These are phyloP conservation scores for Salix exigua DNA, from an alignment of 345 rosid genomes.

Conservation along the genomic window DNA sequence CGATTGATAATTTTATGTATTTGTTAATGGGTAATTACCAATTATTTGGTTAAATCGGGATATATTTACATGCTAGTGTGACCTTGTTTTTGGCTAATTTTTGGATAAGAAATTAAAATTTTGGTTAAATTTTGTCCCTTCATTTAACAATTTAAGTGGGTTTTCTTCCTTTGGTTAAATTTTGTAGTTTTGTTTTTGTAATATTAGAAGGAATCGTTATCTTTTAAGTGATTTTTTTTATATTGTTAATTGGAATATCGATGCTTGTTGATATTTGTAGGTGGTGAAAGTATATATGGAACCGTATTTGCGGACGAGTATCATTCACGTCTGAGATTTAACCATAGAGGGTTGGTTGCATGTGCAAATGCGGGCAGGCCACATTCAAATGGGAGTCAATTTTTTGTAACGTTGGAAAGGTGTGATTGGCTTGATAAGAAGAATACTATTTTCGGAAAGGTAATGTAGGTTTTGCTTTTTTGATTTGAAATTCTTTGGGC, in stretches of 20 bases:
- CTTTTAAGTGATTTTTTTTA: background rate
- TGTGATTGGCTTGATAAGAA: slow-evolving; percentile 85
- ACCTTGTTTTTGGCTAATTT: background rate
- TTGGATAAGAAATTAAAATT: no score
- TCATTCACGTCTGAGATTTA: slow-evolving; percentile 82
- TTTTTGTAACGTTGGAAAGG: slow-evolving; percentile 85
- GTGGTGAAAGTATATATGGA: slow-evolving; percentile 88
- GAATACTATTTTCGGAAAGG: slow-evolving; percentile 92
- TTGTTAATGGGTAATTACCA: background rate
- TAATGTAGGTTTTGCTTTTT: slow-evolving; percentile 13
- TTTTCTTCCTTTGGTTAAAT: background rate
- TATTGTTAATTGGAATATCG: background rate
- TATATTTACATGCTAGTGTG: background rate
- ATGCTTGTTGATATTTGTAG: slow-evolving; percentile 25
- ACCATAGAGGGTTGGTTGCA: slow-evolving; percentile 86
- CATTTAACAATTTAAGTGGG: background rate
- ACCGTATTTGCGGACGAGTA: slow-evolving; percentile 67
- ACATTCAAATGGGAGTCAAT: slow-evolving; percentile 88
- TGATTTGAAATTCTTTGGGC: background rate
- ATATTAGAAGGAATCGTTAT: no score
- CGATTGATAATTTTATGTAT: background rate
- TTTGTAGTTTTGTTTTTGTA: background rate
- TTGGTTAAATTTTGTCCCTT: background rate
- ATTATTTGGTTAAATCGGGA: background rate
- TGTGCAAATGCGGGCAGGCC: slow-evolving; percentile 87